These are phyloP conservation scores for Russula emetica DNA, from an alignment of 768 basidiomycete species.

Conservation along the genomic window DNA sequence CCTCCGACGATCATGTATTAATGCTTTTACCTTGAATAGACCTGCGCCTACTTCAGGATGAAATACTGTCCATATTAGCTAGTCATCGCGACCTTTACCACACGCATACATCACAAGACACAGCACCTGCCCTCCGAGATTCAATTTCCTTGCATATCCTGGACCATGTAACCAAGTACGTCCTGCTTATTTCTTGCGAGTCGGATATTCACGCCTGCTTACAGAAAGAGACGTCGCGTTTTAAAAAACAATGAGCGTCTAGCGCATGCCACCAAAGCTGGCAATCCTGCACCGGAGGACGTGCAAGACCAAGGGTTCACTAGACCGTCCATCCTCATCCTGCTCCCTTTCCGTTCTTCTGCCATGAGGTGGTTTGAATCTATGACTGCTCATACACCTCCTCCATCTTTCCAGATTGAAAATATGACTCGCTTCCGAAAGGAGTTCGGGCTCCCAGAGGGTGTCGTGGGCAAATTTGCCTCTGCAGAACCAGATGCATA, in stretches of 20 bases:
- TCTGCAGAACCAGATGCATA: constrained; percentile 71
- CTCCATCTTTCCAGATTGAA: constrained; percentile 76
- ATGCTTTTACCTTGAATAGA: constrained; percentile 36
- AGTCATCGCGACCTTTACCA: constrained; percentile 75
- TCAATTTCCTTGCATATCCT: constrained; percentile 73
- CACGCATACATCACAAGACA: constrained; percentile 59
- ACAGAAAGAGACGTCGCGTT: constrained; percentile 83
- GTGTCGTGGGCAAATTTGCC: constrained; percentile 74
- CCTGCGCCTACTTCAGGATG: constrained; percentile 54
- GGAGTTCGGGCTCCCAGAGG: constrained; percentile 81
- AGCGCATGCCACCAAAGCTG: constrained; percentile 59
- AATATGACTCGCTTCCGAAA: constrained; percentile 75
- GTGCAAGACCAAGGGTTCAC: constrained; percentile 98
- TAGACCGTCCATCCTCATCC: constrained; percentile 86
- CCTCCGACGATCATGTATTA: constrained; percentile 12
- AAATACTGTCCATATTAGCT: constrained; percentile 60
- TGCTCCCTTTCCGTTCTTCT: constrained; percentile 89
- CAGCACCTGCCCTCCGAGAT: constrained; percentile 60
- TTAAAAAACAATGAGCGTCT: constrained; percentile 93
- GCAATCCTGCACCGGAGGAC: constrained; percentile 58
- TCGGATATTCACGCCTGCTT: neutral
- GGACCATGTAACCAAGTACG: constrained; percentile 85
- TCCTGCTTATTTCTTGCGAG: neutral
- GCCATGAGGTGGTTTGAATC: constrained; percentile 81
- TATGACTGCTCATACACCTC: constrained; percentile 69